These are phyloP conservation scores for Thelonectria olida DNA, from an alignment of 2,329 filamentous ascomycete species.

Conservation along the genomic window DNA sequence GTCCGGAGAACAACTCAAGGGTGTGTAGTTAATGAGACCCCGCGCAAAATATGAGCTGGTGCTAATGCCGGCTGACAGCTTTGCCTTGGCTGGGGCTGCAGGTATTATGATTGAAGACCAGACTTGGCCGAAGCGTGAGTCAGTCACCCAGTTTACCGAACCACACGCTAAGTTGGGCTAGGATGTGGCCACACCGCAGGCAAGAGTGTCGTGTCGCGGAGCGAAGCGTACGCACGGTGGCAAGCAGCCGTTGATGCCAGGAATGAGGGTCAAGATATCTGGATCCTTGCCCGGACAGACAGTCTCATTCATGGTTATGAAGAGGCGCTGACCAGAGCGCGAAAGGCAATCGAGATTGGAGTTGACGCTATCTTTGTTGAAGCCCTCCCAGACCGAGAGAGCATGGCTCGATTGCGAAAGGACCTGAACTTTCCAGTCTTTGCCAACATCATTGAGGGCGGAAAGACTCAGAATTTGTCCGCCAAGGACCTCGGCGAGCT, in stretches of 20 bases:
- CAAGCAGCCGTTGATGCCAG: slow-evolving; percentile 57
- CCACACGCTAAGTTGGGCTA: not conserved
- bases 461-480: slow-evolving; percentile 47
- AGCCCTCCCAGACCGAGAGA: slow-evolving; percentile 52
- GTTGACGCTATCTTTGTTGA: slow-evolving; percentile 56
- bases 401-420: slow-evolving; percentile 50
- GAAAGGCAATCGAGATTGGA: slow-evolving; percentile 53
- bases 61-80: slow-evolving; percentile 32
- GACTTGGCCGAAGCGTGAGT: slow-evolving; percentile 57
- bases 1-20: slow-evolving; percentile 54
- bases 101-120: slow-evolving; percentile 57
- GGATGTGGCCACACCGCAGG: slow-evolving; percentile 53
- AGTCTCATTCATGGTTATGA: slow-evolving; percentile 53
- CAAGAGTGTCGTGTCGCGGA: slow-evolving; percentile 54
- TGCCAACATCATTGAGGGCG: slow-evolving; percentile 51
- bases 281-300: slow-evolving; percentile 56
- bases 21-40: not conserved
- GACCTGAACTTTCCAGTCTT: slow-evolving; percentile 51
- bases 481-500: slow-evolving; percentile 46
- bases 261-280: slow-evolving; percentile 55
- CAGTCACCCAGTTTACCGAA: not conserved
- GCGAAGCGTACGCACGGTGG: slow-evolving; percentile 55
- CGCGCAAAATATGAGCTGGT: not conserved
- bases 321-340: slow-evolving; percentile 52
- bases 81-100: slow-evolving; percentile 51